A percentile compares a stretch with the other conserved stretches of the same genome.
Conservation (phyloP, 176 grass and related monocot genomes). For the Rhipidocladum racemiflorum region DNA sequence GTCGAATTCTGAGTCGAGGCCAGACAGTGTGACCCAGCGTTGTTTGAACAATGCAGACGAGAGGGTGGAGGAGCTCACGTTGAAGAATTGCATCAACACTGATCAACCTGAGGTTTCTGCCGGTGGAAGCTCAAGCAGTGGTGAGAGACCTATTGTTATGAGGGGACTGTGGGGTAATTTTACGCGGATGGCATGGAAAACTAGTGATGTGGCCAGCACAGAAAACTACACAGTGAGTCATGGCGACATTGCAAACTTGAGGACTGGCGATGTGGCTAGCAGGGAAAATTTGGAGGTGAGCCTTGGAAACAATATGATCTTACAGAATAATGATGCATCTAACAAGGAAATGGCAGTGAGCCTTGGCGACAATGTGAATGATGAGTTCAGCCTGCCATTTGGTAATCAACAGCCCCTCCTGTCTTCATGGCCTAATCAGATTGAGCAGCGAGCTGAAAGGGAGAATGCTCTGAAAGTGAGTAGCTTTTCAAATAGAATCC, state of each 20-base stretch:
- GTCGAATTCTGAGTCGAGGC: slow-evolving; percentile 38
- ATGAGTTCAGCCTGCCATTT: slow-evolving; percentile 40
- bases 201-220: slow-evolving; percentile 24
- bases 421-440: slow-evolving; percentile 17
- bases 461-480: slow-evolving; percentile 37
- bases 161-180: slow-evolving; percentile 89
- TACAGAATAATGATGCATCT: slow-evolving; percentile 4
- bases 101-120: slow-evolving; percentile 34
- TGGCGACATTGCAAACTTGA: slow-evolving; percentile 22
- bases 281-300: neutral
- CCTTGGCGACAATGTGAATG: slow-evolving; percentile 32
- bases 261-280: slow-evolving; percentile 24
- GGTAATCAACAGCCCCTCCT: slow-evolving; percentile 34
- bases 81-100: slow-evolving; percentile 57
- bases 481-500: slow-evolving; percentile 44
- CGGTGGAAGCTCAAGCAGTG: slow-evolving; percentile 51
- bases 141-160: slow-evolving; percentile 48
- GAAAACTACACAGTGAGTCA: slow-evolving; percentile 8
- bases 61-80: slow-evolving; percentile 87
- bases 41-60: slow-evolving; percentile 36
- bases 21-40: slow-evolving; percentile 30
- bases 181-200: slow-evolving; percentile 47
- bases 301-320: neutral
- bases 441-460: slow-evolving; percentile 31
- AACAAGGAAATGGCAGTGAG: slow-evolving; percentile 12